Percentiles rank a stretch among this genome's conserved stretches.
Conservation (phyloP, 2,329 filamentous ascomycete genomes). For the Exophiala aquamarina region DNA sequence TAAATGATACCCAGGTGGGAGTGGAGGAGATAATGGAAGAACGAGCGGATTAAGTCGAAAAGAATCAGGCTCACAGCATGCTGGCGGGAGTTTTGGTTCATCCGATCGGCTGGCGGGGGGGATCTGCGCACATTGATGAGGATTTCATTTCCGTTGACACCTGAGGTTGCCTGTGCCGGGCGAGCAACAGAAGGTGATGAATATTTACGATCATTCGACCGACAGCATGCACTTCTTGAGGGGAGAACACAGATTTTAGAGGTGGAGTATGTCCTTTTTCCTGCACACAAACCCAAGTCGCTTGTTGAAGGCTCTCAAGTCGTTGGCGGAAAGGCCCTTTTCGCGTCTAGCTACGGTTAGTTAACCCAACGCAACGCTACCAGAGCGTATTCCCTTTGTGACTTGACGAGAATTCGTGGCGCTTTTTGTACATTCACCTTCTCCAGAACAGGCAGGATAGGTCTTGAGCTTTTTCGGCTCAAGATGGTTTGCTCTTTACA, state of each 20-base stretch:
- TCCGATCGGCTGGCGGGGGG: constrained; percentile 14
- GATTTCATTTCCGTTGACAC: constrained; percentile 14
- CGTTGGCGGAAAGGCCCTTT: not conserved
- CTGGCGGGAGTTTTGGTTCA: constrained; percentile 16
- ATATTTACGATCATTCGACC: constrained; percentile 20
- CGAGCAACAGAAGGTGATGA: constrained; percentile 19
- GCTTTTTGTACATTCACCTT: constrained; percentile 21
- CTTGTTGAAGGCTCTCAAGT: constrained; percentile 7
- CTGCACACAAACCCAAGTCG: constrained; percentile 6
- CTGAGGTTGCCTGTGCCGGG: constrained; percentile 9
- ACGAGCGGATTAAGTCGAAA: constrained; percentile 11
- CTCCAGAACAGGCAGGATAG: constrained; percentile 14
- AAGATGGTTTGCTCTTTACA: not conserved
- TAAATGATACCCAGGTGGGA: constrained; percentile 29
- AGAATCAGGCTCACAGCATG: constrained; percentile 9
- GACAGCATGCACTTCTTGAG: constrained; percentile 16
- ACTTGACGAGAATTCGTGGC: not conserved
- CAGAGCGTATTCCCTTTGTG: not conserved
- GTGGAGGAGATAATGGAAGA: constrained; percentile 27
- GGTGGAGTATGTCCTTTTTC: constrained; percentile 10
- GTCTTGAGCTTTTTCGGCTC: constrained; percentile 6
- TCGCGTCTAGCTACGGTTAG: constrained; percentile 1
- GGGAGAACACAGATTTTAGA: constrained; percentile 9
- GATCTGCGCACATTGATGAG: constrained; percentile 16
- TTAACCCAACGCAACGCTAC: too few relatives aligned